A percentile compares a stretch with the other conserved stretches of the same genome.
These are phyloP conservation scores for Podospora comata DNA, from an alignment of 495 filamentous ascomycete species.

Conservation along the genomic window DNA sequence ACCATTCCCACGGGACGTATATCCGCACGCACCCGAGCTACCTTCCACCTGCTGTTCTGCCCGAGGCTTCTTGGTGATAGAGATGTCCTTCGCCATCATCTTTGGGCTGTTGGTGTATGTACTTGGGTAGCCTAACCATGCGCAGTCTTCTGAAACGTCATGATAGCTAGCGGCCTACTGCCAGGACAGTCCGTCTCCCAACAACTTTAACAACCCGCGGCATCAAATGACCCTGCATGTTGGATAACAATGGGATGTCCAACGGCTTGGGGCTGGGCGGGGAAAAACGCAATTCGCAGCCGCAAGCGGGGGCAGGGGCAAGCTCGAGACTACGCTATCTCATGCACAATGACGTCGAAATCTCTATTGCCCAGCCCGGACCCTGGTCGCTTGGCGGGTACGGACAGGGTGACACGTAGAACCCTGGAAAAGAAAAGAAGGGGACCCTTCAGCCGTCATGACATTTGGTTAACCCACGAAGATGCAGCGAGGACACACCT, in stretches of 20 bases:
- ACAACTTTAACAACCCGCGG: background rate
- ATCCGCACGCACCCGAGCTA: background rate
- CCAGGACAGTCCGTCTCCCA: no score
- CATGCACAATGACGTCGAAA: constrained; percentile 3
- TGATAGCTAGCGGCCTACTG: no score
- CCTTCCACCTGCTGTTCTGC: background rate
- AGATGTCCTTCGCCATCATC: background rate
- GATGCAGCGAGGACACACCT: background rate
- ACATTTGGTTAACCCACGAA: background rate
- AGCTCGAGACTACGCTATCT: background rate
- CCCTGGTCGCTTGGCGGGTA: background rate
- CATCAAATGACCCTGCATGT: background rate
- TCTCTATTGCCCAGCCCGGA: background rate
- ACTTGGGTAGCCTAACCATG: no score
- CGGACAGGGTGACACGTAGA: background rate
- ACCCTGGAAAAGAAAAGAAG: constrained; percentile 2
- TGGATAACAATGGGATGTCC: background rate
- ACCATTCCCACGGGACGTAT: background rate
- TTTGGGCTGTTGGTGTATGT: background rate
- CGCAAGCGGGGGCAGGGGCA: background rate
- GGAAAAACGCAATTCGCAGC: background rate
- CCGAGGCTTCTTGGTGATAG: background rate
- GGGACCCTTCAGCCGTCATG: background rate
- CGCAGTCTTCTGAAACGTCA: no score
- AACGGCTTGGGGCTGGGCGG: background rate